Evolutionary conservation across 2,329 filamentous ascomycete species (phyloP).

Genomic region (Fusarium continuum): DNA sequence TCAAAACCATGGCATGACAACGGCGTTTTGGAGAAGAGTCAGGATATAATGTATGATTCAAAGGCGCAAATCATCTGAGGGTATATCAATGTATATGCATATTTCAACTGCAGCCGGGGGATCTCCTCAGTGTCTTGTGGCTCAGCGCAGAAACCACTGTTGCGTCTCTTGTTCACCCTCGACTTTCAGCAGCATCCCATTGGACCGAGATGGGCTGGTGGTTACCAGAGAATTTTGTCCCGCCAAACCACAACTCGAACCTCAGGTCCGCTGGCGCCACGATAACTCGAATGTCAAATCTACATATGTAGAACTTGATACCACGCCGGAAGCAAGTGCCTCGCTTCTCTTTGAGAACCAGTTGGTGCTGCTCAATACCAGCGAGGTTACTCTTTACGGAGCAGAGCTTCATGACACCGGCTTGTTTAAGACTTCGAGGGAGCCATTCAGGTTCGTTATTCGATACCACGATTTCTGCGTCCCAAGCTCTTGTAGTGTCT

Average conservation of each 20-base stretch:
- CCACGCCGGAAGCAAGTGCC: constrained; percentile 48
- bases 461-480: constrained; percentile 52
- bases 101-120: constrained; percentile 10
- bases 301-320: constrained; percentile 52
- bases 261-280: constrained; percentile 63
- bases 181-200: constrained; percentile 16
- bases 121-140: neutral
- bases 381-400: constrained; percentile 52
- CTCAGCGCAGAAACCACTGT: neutral
- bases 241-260: constrained; percentile 53
- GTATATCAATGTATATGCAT: constrained; percentile 24
- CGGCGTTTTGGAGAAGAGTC: constrained; percentile 28
- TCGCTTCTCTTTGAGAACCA: constrained; percentile 50
- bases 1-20: constrained; percentile 7
- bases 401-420: constrained; percentile 51
- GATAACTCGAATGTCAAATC: constrained; percentile 62
- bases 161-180: neutral
- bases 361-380: constrained; percentile 50
- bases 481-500: constrained; percentile 49
- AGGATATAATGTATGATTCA: constrained; percentile 26
- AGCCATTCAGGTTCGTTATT: constrained; percentile 50
- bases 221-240: constrained; percentile 30
- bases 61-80: constrained; percentile 7
- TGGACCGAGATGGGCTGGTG: constrained; percentile 34
- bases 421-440: constrained; percentile 50